phyloP scores from a whole-genome alignment of 495 filamentous ascomycete genomes.

The Aspergillus homomorphus region DNA sequence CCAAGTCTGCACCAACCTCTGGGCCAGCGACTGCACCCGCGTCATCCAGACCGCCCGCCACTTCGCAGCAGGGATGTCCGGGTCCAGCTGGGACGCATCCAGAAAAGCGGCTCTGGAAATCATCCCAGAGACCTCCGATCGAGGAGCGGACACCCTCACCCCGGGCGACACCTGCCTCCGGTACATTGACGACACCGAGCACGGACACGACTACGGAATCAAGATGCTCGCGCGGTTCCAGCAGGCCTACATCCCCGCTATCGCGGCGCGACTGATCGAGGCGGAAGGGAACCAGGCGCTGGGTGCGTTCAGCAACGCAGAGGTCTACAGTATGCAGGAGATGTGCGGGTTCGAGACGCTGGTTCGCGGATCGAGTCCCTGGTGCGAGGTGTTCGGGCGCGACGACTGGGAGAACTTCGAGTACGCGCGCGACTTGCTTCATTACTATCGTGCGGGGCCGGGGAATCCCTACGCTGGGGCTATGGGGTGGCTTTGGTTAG shows the following conservation, averaged over 20 bases:
- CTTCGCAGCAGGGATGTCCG: slow-evolving; percentile 57
- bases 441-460: slow-evolving; percentile 60
- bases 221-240: slow-evolving; percentile 46
- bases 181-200: slow-evolving; percentile 44
- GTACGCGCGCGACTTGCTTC: slow-evolving; percentile 58
- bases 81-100: slow-evolving; percentile 44
- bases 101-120: slow-evolving; percentile 42
- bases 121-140: slow-evolving; percentile 50
- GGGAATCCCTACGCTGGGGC: slow-evolving; percentile 54
- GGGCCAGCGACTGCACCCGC: slow-evolving; percentile 54
- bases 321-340: slow-evolving; percentile 60
- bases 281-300: slow-evolving; percentile 41
- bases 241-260: slow-evolving; percentile 45
- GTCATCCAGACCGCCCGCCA: slow-evolving; percentile 58
- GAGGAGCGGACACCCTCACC: slow-evolving; percentile 55
- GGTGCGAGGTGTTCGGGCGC: slow-evolving; percentile 57
- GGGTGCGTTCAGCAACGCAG: slow-evolving; percentile 34
- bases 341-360: slow-evolving; percentile 60
- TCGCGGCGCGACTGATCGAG: slow-evolving; percentile 41
- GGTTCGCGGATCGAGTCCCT: slow-evolving; percentile 51
- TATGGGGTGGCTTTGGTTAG: slow-evolving; percentile 63
- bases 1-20: slow-evolving; percentile 35
- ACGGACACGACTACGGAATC: slow-evolving; percentile 50
- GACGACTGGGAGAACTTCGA: slow-evolving; percentile 57
- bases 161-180: slow-evolving; percentile 55